Evolutionary conservation across 768 basidiomycete species (phyloP).

Genomic region (Suillus bovinus): DNA sequence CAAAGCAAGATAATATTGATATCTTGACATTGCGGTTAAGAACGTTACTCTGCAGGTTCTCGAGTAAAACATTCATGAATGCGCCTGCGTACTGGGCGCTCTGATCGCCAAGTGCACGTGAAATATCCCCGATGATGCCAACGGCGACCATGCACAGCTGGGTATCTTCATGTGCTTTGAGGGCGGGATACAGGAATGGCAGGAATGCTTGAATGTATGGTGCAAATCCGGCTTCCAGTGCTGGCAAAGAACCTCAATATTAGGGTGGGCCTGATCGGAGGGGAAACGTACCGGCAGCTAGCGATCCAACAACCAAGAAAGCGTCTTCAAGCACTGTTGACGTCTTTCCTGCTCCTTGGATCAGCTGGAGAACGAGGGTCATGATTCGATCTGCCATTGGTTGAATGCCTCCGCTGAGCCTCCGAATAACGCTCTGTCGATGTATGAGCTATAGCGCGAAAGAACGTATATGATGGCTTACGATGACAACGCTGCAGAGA

Average conservation of each 20-base stretch:
- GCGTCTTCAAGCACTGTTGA: conserved; percentile 96
- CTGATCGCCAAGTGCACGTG: conserved; percentile 88
- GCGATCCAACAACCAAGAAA: conserved; percentile 88
- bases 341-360: conserved; percentile 85
- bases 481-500: conserved; percentile 87
- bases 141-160: conserved; percentile 95
- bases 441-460: conserved; percentile 9
- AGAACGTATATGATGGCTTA: conserved; percentile 38
- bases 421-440: conserved; percentile 77
- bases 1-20: conserved; percentile 92
- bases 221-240: conserved; percentile 75
- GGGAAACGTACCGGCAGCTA: conserved; percentile 63
- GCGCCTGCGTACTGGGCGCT: conserved; percentile 79
- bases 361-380: conserved; percentile 84
- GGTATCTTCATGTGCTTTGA: conserved; percentile 92
- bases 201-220: conserved; percentile 86
- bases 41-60: conserved; percentile 88
- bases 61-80: conserved; percentile 91
- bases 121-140: conserved; percentile 93
- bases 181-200: conserved; percentile 83
- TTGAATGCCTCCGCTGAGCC: conserved; percentile 78
- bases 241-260: conserved; percentile 33
- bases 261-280: not conserved
- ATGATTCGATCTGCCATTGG: conserved; percentile 94
- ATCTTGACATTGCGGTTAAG: conserved; percentile 96